Percentiles rank a stretch among this genome's conserved stretches.
Conservation (phyloP, 305 asterid genomes). For the Salvia sclarea region DNA sequence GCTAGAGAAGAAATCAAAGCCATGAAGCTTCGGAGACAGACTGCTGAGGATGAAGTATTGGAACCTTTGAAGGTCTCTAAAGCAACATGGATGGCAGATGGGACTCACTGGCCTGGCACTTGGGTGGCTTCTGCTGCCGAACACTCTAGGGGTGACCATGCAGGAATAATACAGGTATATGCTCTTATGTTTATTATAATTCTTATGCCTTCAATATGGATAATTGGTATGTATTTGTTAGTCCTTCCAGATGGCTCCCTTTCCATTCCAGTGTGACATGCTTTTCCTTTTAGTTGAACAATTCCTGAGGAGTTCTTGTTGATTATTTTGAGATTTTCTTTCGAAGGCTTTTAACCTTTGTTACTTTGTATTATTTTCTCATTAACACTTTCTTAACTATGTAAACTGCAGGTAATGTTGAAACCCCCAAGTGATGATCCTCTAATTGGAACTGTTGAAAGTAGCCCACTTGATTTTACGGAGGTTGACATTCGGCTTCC, state of each 20-base stretch:
- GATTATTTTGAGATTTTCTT: background rate
- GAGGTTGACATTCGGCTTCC: slow-evolving; percentile 87
- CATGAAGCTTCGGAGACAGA: slow-evolving; percentile 73
- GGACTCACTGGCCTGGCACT: slow-evolving; percentile 98
- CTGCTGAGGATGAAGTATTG: slow-evolving; percentile 55
- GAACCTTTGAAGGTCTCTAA: slow-evolving; percentile 83
- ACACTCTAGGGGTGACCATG: slow-evolving; percentile 96
- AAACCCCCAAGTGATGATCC: slow-evolving; percentile 94
- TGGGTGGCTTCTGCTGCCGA: slow-evolving; percentile 72
- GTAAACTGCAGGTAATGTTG: slow-evolving; percentile 79
- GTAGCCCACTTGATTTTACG: slow-evolving; percentile 58
- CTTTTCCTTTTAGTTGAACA: too few relatives aligned
- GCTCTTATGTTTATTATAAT: background rate
- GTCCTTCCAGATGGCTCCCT: background rate
- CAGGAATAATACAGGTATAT: slow-evolving; percentile 92
- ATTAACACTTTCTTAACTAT: background rate
- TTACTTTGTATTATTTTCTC: background rate
- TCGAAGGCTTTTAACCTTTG: background rate
- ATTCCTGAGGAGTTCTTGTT: too few relatives aligned
- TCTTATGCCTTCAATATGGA: background rate
- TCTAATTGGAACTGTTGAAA: slow-evolving; percentile 57
- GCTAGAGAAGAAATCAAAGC: slow-evolving; percentile 94
- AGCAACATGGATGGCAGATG: slow-evolving; percentile 99
- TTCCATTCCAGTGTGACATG: background rate
- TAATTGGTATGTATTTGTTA: background rate